phyloP scores from a whole-genome alignment of 1,139 yeast genomes.

The Debaryomyces sp. region DNA sequence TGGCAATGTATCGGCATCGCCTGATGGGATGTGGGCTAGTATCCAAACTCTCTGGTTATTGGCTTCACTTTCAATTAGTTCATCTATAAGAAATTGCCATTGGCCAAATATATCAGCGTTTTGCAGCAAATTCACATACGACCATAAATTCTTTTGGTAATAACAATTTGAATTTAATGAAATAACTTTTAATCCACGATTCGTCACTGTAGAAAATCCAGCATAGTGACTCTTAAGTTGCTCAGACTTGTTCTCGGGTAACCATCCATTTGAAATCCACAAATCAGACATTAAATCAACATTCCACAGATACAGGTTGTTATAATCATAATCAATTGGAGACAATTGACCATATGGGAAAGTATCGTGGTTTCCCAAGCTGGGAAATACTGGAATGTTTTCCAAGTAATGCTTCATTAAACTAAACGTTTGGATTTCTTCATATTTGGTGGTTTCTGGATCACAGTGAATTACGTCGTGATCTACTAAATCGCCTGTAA shows the following conservation, averaged over 20 bases:
- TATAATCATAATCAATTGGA: constrained; percentile 40
- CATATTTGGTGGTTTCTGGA: constrained; percentile 51
- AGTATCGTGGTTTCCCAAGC: constrained; percentile 73
- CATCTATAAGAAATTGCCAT: constrained; percentile 62
- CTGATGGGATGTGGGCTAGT: constrained; percentile 67
- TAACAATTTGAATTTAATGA: constrained; percentile 67
- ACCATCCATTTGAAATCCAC: constrained; percentile 52
- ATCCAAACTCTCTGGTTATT: constrained; percentile 69
- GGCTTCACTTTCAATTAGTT: constrained; percentile 59
- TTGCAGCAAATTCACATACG: constrained; percentile 54
- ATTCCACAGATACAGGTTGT: constrained; percentile 59
- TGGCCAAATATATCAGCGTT: constrained; percentile 68
- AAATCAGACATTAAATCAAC: constrained; percentile 60
- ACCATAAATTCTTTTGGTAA: constrained; percentile 65
- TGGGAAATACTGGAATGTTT: constrained; percentile 62
- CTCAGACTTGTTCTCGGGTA: constrained; percentile 27
- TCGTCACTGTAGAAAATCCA: constrained; percentile 61
- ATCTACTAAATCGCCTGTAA: constrained; percentile 73
- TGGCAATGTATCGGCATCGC: constrained; percentile 57
- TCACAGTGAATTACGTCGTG: constrained; percentile 54
- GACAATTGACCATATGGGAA: constrained; percentile 75
- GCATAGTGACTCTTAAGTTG: constrained; percentile 51
- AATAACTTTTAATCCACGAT: constrained; percentile 61
- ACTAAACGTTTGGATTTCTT: constrained; percentile 54
- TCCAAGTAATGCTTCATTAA: constrained; percentile 58